These are phyloP conservation scores for Schizophyllum amplum DNA, from an alignment of 1,284 basidiomycete genomes.

Conservation along the genomic window DNA sequence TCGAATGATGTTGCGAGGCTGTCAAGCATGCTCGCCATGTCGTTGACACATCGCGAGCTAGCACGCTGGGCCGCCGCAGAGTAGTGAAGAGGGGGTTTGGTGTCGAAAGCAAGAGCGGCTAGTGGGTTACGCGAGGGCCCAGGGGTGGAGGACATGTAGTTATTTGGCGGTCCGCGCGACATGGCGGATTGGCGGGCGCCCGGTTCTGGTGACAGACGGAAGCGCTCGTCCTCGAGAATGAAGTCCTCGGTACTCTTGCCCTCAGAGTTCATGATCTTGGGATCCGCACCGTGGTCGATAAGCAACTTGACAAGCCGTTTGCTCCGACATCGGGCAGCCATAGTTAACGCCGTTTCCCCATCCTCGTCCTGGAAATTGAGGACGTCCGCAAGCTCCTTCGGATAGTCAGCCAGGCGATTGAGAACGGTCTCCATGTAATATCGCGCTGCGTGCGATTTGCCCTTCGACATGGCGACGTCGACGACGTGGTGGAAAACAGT, in stretches of 20 bases:
- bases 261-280: conserved; percentile 92
- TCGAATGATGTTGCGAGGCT: conserved; percentile 91
- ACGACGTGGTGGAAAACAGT: conserved; percentile 99
- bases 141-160: conserved; percentile 30
- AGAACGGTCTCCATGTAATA: conserved; percentile 99
- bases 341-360: conserved; percentile 94
- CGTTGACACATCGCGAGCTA: conserved; percentile 76
- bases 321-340: conserved; percentile 93
- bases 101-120: conserved; percentile 37
- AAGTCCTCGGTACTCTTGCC: conserved; percentile 98
- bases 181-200: conserved; percentile 18
- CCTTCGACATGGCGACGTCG: conserved; percentile 97
- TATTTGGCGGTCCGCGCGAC: neutral
- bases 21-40: conserved; percentile 84
- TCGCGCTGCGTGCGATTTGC: conserved; percentile 94
- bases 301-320: conserved; percentile 96
- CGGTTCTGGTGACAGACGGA: conserved; percentile 82
- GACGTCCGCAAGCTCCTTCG: conserved; percentile 94
- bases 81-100: conserved; percentile 73
- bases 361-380: conserved; percentile 99
- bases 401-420: conserved; percentile 86
- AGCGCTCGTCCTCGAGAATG: conserved; percentile 97
- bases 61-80: conserved; percentile 85
- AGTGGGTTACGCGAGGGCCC: conserved; percentile 34
- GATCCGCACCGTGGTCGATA: conserved; percentile 95